Evolutionary conservation across 169 alveolate genomes (phyloP).

Genomic region (Cryptosporidium parvum): DNA sequence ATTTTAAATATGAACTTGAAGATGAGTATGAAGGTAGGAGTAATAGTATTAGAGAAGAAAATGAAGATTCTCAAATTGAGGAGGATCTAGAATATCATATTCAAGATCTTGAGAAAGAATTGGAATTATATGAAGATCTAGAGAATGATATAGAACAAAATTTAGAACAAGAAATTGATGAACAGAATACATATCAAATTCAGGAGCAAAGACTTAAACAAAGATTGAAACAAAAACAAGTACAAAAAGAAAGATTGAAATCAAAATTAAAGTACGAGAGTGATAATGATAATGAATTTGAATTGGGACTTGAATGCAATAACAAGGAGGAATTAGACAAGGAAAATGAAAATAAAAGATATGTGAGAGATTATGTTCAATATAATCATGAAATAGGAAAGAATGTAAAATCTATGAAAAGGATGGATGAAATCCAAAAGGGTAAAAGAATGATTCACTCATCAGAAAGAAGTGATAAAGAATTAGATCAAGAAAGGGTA

Average conservation of each 20-base stretch:
- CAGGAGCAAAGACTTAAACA: neutral
- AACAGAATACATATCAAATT: neutral
- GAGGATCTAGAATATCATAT: neutral
- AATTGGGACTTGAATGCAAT: neutral
- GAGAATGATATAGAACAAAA: neutral
- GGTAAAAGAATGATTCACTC: neutral
- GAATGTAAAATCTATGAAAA: neutral
- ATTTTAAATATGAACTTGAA: neutral
- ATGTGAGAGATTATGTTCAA: neutral
- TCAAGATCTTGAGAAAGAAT: neutral
- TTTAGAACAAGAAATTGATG: neutral
- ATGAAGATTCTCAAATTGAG: neutral
- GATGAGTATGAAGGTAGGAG: neutral
- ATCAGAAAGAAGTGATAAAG: neutral
- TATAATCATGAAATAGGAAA: neutral
- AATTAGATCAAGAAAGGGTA: neutral
- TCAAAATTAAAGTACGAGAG: neutral
- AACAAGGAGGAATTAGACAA: neutral
- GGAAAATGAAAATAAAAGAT: neutral
- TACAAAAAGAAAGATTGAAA: neutral
- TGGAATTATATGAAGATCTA: neutral
- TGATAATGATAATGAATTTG: neutral
- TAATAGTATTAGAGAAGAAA: neutral
- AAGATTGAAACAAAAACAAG: neutral
- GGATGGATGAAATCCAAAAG: neutral